A percentile compares a stretch with the other conserved stretches of the same genome.
Conservation (phyloP, 2,329 filamentous ascomycete species). For the Dendryphion nanum region DNA sequence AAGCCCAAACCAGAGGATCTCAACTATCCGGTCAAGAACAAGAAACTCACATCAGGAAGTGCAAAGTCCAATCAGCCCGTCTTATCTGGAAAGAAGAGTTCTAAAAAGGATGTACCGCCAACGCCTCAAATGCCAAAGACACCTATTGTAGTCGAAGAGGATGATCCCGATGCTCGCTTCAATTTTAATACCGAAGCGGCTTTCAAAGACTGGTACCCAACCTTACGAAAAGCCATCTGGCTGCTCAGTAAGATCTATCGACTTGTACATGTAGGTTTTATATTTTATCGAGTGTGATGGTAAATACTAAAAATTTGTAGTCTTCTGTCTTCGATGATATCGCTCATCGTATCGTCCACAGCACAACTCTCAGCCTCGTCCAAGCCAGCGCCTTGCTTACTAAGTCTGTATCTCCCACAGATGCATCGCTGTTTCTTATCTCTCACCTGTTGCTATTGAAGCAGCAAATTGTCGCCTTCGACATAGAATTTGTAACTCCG, state of each 20-base stretch:
- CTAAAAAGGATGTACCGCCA: slow-evolving; percentile 36
- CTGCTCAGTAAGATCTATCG: slow-evolving; percentile 68
- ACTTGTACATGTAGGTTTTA: slow-evolving; percentile 59
- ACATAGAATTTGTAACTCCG: slow-evolving; percentile 75
- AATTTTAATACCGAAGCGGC: slow-evolving; percentile 57
- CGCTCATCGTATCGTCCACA: slow-evolving; percentile 80
- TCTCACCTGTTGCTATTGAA: slow-evolving; percentile 94
- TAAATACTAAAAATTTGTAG: slow-evolving; percentile 35
- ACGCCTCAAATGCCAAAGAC: slow-evolving; percentile 46
- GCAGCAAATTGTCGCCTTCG: slow-evolving; percentile 92
- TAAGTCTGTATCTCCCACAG: slow-evolving; percentile 62
- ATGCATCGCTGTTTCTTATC: slow-evolving; percentile 88
- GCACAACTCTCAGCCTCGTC: slow-evolving; percentile 81
- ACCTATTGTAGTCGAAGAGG: slow-evolving; percentile 51
- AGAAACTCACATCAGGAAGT: slow-evolving; percentile 42
- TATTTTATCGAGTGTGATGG: neutral
- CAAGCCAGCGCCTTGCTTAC: slow-evolving; percentile 71
- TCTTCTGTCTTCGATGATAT: slow-evolving; percentile 70
- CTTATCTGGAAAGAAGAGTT: slow-evolving; percentile 55
- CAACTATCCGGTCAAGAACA: slow-evolving; percentile 59
- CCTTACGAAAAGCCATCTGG: slow-evolving; percentile 66
- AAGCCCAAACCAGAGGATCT: slow-evolving; percentile 64
- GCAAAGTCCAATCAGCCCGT: slow-evolving; percentile 43
- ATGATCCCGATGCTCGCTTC: slow-evolving; percentile 51
- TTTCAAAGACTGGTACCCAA: slow-evolving; percentile 65